A percentile compares a stretch with the other conserved stretches of the same genome.
phyloP scores from a whole-genome alignment of 2,329 filamentous ascomycete species.

The Fusarium newnesense region DNA sequence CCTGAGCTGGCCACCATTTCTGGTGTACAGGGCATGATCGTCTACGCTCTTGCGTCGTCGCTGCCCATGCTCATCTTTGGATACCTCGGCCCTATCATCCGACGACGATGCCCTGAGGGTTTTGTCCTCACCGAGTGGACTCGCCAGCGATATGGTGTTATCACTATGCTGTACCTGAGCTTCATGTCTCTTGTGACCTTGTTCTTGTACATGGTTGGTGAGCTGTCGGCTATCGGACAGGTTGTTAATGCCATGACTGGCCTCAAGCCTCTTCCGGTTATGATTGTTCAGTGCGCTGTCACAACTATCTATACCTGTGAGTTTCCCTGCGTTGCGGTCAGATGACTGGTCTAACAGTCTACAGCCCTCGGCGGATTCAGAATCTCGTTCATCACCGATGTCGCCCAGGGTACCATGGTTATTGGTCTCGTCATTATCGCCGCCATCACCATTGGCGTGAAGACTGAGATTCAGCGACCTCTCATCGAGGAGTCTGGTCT shows the following conservation, averaged over 20 bases:
- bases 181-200: conserved; percentile 82
- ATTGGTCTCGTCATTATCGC: conserved; percentile 79
- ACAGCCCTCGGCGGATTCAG: conserved; percentile 82
- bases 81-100: conserved; percentile 78
- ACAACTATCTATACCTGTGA: conserved; percentile 87
- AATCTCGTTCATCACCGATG: conserved; percentile 86
- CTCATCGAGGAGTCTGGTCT: conserved; percentile 76
- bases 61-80: conserved; percentile 81
- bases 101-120: conserved; percentile 81
- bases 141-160: conserved; percentile 77
- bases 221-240: conserved; percentile 83
- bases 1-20: conserved; percentile 82
- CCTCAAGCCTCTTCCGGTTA: conserved; percentile 76
- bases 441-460: conserved; percentile 79
- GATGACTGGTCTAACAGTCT: not conserved
- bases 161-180: conserved; percentile 78
- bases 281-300: conserved; percentile 81
- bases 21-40: conserved; percentile 80
- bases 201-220: conserved; percentile 88
- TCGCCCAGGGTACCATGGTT: conserved; percentile 83
- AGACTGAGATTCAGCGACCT: conserved; percentile 76
- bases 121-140: conserved; percentile 90
- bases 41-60: conserved; percentile 79
- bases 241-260: conserved; percentile 80
- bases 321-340: conserved; percentile 25